A percentile compares a stretch with the other conserved stretches of the same genome.
Conservation (phyloP, 1,284 basidiomycete species). For the Porogramme epimiltina region DNA sequence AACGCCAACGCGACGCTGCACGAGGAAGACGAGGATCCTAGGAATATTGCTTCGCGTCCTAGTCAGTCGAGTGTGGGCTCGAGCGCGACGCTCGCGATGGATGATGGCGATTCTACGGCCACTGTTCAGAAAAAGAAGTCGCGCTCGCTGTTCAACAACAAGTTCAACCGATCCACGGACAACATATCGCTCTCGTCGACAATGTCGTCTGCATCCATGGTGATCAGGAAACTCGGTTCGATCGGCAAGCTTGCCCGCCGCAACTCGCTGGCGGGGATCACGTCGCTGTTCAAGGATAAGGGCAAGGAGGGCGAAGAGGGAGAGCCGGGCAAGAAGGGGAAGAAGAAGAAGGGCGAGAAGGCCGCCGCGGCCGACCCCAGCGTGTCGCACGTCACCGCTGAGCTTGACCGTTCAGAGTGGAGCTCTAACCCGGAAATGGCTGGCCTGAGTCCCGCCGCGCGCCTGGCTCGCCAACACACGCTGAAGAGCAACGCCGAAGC, state of each 20-base stretch:
- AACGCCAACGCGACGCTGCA: conserved; percentile 57
- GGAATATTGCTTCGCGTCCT: conserved; percentile 6
- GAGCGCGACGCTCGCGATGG: conserved; percentile 33
- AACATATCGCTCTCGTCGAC: conserved; percentile 98
- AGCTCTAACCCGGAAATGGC: conserved; percentile 52
- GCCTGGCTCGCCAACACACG: conserved; percentile 88
- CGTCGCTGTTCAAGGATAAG: conserved; percentile 92
- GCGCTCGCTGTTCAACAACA: conserved; percentile 85
- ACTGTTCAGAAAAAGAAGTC: conserved; percentile 66
- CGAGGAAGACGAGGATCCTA: conserved; percentile 54
- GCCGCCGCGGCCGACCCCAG: conserved; percentile 70
- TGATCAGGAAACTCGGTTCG: conserved; percentile 95
- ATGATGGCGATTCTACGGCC: conserved; percentile 44
- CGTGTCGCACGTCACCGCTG: conserved; percentile 84
- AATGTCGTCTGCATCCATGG: conserved; percentile 93
- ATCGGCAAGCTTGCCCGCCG: conserved; percentile 91
- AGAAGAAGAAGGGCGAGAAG: conserved; percentile 58
- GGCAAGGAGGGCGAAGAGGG: conserved; percentile 58
- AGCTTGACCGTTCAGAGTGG: conserved; percentile 72
- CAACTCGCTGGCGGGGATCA: conserved; percentile 90
- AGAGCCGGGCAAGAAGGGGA: conserved; percentile 39
- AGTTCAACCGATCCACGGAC: conserved; percentile 92
- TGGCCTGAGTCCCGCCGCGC: conserved; percentile 91
- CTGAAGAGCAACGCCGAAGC: conserved; percentile 84
- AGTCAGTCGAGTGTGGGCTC: conserved; percentile 25